Evolutionary conservation across 768 basidiomycete genomes (phyloP), one percentile per base, ranked within the genome.

Genomic region (Russula earlei): DNA sequence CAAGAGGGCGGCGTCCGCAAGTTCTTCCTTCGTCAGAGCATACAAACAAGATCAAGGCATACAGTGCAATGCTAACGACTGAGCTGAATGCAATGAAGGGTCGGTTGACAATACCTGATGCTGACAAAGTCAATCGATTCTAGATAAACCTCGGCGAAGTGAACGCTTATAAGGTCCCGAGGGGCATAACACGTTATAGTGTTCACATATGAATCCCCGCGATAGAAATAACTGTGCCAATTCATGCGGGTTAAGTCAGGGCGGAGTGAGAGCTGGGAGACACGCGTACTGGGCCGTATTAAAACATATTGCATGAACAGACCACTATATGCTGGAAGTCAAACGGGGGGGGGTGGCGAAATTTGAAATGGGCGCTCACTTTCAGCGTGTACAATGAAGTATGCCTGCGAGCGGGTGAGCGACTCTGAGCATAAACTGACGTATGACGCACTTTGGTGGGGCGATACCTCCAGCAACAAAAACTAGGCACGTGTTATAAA

Each of bases 351-450:
- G n/a, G n/a, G n/a, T n/a, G n/a, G n/a, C n/a, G n/a, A n/a, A n/a
- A n/a, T n/a, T n/a, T n/a, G n/a, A n/a, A n/a, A n/a, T n/a, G n/a
- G n/a, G n/a, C 17, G 25, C 70, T 6, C 62, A 85, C 90, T 74
- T 90, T 91, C 67, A 91, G 70, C 10, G 88, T 84, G 65, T 91
- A 85, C 82, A n/a, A 94, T 88, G 67, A 95, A 95, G 70, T 94
- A 91, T 2, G 85, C 75, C 81, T 87, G 62, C 2, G 41, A 58
- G 4, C 55, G 50, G 56, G 59, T 62, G 42, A 54, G 62, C 41
- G 27, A 40, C 15, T 24, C 3, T 49, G 52, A 31, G 24, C 4
- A 31, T 9, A 14, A 11, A 41, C 27, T 1, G 24, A 31, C 5
- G 17, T 33, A 29, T 41, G 15, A 44, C 31, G 27, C 54, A 81